phyloP scores from a whole-genome alignment of 2,329 filamentous ascomycete species.

The Fusarium compactum region DNA sequence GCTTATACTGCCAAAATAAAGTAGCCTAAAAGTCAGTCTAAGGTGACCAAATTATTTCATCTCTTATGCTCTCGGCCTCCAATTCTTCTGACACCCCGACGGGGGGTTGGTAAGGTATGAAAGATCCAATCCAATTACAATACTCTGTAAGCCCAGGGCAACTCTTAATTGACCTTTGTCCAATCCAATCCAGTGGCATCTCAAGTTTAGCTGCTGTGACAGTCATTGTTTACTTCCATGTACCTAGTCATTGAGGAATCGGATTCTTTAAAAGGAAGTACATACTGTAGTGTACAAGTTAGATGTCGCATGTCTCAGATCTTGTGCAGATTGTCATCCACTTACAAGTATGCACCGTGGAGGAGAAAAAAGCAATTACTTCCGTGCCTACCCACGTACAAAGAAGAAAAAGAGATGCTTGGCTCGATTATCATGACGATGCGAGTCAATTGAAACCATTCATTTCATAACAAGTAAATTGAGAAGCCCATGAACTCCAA shows the following conservation, averaged over 20 bases:
- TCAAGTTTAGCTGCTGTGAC: neutral
- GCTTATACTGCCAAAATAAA: neutral
- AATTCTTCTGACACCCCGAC: neutral
- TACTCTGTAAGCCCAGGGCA: conserved; percentile 12
- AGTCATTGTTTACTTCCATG: conserved; percentile 4
- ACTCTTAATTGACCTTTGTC: conserved; percentile 26
- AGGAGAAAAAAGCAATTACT: neutral
- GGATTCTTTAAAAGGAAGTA: neutral
- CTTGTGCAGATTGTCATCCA: conserved; percentile 8
- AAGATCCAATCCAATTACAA: neutral
- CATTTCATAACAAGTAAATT: neutral
- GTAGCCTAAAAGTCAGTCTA: neutral
- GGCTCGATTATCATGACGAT: neutral
- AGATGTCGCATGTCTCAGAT: conserved; percentile 22
- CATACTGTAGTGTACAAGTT: neutral
- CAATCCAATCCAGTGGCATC: conserved; percentile 20
- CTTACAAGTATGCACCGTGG: neutral
- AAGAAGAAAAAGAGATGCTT: neutral
- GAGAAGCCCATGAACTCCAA: conserved; percentile 5
- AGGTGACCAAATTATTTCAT: neutral
- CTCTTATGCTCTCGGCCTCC: neutral
- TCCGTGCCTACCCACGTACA: neutral
- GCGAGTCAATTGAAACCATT: neutral
- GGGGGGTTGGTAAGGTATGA: neutral
- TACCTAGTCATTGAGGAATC: neutral